Percentiles rank a stretch among this genome's conserved stretches.
Evolutionary conservation across 2,329 filamentous ascomycete genomes (phyloP).

Genomic region (Alternaria tenuissima): DNA sequence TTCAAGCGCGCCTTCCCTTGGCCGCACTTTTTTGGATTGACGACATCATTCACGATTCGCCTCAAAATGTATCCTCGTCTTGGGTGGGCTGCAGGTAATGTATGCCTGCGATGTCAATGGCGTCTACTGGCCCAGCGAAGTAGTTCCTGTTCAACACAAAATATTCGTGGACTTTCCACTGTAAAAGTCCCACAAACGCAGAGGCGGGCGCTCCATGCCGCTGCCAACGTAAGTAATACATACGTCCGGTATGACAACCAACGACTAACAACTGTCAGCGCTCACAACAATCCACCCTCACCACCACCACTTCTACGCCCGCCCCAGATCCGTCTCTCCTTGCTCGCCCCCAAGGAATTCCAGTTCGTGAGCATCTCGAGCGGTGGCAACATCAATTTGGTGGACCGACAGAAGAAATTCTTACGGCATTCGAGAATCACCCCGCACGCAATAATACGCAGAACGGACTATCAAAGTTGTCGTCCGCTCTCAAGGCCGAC

Average conservation of each 20-base stretch:
- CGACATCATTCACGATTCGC: conserved; percentile 11
- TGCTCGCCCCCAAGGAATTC: conserved; percentile 20
- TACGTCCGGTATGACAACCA: not conserved
- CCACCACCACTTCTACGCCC: conserved; percentile 12
- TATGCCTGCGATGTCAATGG: conserved; percentile 41
- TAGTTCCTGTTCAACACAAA: conserved; percentile 5
- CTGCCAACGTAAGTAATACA: conserved; percentile 25
- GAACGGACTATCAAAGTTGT: conserved; percentile 38
- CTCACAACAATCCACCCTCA: conserved; percentile 15
- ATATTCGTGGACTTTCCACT: conserved; percentile 14
- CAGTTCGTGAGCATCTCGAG: conserved; percentile 41
- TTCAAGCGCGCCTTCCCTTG: conserved; percentile 24
- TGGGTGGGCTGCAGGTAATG: conserved; percentile 19
- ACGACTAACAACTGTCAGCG: conserved; percentile 27
- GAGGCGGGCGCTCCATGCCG: conserved; percentile 34
- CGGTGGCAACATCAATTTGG: conserved; percentile 57
- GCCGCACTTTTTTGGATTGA: conserved; percentile 14
- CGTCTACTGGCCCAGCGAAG: conserved; percentile 21
- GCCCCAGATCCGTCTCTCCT: conserved; percentile 23
- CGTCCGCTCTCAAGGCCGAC: conserved; percentile 33
- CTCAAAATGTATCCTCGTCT: conserved; percentile 29
- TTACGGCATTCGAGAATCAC: conserved; percentile 43
- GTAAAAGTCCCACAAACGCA: conserved; percentile 17
- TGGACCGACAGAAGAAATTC: conserved; percentile 36
- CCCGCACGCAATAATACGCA: conserved; percentile 32